A percentile compares a stretch with the other conserved stretches of the same genome.
These are phyloP conservation scores for Coemansia sp. DNA, from an alignment of 192 early-diverging fungal genomes.

Conservation along the genomic window DNA sequence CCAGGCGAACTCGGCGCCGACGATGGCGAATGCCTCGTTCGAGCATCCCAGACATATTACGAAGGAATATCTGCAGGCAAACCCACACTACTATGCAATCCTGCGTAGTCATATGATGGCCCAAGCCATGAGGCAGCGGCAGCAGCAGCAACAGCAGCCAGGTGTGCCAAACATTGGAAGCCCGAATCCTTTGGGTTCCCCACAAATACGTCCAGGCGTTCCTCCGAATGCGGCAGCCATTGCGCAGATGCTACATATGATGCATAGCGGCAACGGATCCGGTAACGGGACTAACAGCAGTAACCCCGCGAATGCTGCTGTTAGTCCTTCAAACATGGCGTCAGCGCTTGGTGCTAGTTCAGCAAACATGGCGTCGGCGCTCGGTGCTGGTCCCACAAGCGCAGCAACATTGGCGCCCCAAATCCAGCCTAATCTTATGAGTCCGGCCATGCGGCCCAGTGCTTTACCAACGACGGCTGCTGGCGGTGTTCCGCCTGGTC, in stretches of 20 bases:
- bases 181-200: constrained; percentile 25
- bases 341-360: background rate
- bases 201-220: constrained; percentile 34
- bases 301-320: constrained; percentile 6
- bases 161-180: constrained; percentile 11
- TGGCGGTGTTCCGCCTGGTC: background rate
- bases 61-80: constrained; percentile 43
- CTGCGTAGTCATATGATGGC: constrained; percentile 25
- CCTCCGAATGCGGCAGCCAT: constrained; percentile 22
- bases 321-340: background rate
- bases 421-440: constrained; percentile 9
- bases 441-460: constrained; percentile 18
- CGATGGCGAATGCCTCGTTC: background rate
- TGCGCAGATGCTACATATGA: constrained; percentile 24
- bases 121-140: constrained; percentile 5
- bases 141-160: constrained; percentile 12
- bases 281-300: background rate
- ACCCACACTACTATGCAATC: constrained; percentile 32
- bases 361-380: too few species aligned
- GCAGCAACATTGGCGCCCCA: background rate
- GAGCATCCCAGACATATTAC: constrained; percentile 39
- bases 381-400: background rate
- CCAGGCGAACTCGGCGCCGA: background rate
- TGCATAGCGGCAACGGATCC: constrained; percentile 9
- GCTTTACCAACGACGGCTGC: background rate